Percentiles rank a stretch among this genome's conserved stretches.
Evolutionary conservation across 2,329 filamentous ascomycete species (phyloP).

Genomic region (Phialophora chinensis): DNA sequence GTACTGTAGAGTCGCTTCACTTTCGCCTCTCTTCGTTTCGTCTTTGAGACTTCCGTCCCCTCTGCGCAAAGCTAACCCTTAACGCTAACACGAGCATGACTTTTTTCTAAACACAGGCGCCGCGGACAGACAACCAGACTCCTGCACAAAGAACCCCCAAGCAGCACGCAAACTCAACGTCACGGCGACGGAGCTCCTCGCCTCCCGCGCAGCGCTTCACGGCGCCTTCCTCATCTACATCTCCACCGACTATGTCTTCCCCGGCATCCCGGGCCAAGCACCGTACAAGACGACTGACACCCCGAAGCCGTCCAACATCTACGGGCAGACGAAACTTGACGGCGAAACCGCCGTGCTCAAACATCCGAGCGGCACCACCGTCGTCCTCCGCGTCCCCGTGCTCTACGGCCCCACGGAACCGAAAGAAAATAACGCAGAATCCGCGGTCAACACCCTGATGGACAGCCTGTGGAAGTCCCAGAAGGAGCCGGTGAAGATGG

Average conservation of each 20-base stretch:
- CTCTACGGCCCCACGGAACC: slow-evolving; percentile 78
- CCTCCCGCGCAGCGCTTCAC: slow-evolving; percentile 66
- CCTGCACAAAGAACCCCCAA: slow-evolving; percentile 78
- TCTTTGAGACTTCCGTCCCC: background rate
- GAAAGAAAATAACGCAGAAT: slow-evolving; percentile 66
- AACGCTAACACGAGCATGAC: background rate
- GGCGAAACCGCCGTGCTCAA: slow-evolving; percentile 74
- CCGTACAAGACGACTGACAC: slow-evolving; percentile 73
- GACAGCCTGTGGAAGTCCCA: slow-evolving; percentile 77
- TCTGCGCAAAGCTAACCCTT: background rate
- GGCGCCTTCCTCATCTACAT: slow-evolving; percentile 62
- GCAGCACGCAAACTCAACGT: slow-evolving; percentile 77
- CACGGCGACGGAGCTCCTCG: slow-evolving; percentile 70
- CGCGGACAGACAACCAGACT: slow-evolving; percentile 86
- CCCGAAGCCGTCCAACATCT: slow-evolving; percentile 77
- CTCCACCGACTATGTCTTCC: slow-evolving; percentile 78
- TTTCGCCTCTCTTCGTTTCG: background rate
- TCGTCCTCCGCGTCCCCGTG: slow-evolving; percentile 81
- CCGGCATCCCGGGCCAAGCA: slow-evolving; percentile 79
- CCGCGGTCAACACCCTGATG: slow-evolving; percentile 81
- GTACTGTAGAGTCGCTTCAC: slow-evolving; percentile 54
- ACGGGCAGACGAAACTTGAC: slow-evolving; percentile 74
- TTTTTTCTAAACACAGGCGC: slow-evolving; percentile 62
- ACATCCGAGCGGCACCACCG: slow-evolving; percentile 52
- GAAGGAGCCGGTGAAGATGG: slow-evolving; percentile 72